Evolutionary conservation across 257 asterid genomes (phyloP).

Genomic region (Rauvolfia tetraphylla): DNA sequence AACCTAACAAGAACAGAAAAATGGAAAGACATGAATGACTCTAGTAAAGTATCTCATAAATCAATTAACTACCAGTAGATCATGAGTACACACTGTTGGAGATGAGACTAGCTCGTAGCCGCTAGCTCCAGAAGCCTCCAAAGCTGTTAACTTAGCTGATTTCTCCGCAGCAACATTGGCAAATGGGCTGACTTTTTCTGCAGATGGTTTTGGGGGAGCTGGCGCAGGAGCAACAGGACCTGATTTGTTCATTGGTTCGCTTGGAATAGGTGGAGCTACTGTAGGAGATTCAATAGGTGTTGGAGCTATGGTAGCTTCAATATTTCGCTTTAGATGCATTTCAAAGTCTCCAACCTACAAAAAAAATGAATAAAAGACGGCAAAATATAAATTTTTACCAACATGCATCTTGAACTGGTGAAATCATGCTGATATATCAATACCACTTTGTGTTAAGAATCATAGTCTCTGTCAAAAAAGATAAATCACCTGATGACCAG

Average conservation of each 20-base stretch:
- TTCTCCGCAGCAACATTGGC: slow-evolving; percentile 44
- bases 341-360: slow-evolving; percentile 72
- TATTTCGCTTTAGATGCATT: slow-evolving; percentile 62
- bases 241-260: slow-evolving; percentile 42
- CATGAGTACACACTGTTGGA: slow-evolving; percentile 48
- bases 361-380: slow-evolving; percentile 7
- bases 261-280: slow-evolving; percentile 46
- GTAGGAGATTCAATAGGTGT: slow-evolving; percentile 40
- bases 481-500: background rate
- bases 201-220: slow-evolving; percentile 51
- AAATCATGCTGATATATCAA: background rate
- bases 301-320: slow-evolving; percentile 43
- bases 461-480: background rate
- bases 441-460: background rate
- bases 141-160: slow-evolving; percentile 63
- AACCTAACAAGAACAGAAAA: slow-evolving; percentile 43
- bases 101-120: slow-evolving; percentile 64
- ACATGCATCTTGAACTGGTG: background rate
- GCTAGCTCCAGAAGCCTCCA: slow-evolving; percentile 61
- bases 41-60: slow-evolving; percentile 4
- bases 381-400: background rate
- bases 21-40: slow-evolving; percentile 6
- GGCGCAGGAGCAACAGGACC: slow-evolving; percentile 40
- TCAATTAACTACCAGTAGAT: slow-evolving; percentile 9
- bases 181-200: slow-evolving; percentile 65